Evolutionary conservation across 495 filamentous ascomycete species (phyloP).

Genomic region (Tetracladium setigerum): DNA sequence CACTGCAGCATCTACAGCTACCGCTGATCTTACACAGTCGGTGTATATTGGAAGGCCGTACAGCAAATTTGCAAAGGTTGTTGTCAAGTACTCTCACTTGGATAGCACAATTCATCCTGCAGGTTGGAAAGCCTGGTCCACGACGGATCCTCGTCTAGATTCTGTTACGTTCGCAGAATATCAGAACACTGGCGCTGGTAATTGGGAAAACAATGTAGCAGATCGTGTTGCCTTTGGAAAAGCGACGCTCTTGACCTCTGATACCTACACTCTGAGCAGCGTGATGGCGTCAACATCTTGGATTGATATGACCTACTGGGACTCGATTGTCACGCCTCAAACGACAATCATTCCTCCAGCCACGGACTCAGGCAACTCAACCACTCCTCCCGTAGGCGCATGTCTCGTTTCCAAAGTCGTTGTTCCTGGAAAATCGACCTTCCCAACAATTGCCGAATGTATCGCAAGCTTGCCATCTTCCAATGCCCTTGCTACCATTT

Average conservation of each 20-base stretch:
- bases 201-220: constrained; percentile 3
- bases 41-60: constrained; percentile 19
- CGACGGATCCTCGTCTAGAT: constrained; percentile 12
- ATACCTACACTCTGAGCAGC: background rate
- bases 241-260: constrained; percentile 1
- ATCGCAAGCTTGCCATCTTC: constrained; percentile 11
- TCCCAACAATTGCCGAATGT: constrained; percentile 14
- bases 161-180: constrained; percentile 17
- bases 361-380: constrained; percentile 6
- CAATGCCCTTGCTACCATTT: constrained; percentile 16
- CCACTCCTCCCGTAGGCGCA: constrained; percentile 20
- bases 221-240: constrained; percentile 2
- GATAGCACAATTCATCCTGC: constrained; percentile 12
- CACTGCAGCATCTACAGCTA: background rate
- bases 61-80: constrained; percentile 16
- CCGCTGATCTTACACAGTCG: constrained; percentile 1
- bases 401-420: constrained; percentile 23
- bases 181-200: constrained; percentile 14
- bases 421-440: constrained; percentile 22
- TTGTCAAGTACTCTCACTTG: constrained; percentile 15
- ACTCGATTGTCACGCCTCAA: constrained; percentile 5
- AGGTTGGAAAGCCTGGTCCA: constrained; percentile 17
- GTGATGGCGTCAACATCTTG: constrained; percentile 7
- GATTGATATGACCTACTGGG: constrained; percentile 11
- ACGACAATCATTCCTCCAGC: background rate